Base-by-base conservation (phyloP, 495 filamentous ascomycete species). In the Hypoxylon trugodes region DNA sequence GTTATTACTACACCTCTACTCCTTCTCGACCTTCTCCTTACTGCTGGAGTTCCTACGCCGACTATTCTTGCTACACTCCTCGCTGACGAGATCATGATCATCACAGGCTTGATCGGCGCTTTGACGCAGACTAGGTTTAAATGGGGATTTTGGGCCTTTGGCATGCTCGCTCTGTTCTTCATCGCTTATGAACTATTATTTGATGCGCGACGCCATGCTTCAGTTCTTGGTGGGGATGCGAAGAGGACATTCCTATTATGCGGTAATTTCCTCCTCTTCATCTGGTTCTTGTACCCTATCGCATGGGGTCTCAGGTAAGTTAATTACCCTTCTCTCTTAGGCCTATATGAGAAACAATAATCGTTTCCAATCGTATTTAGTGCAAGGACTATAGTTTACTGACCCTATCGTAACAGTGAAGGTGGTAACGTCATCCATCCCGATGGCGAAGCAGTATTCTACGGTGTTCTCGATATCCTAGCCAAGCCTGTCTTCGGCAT, bases 221-320 rank as follows among this genome's bases (percentile, higher is more conserved):
- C 67, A 18, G 69, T 67, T 1, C 66, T 89, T 13, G 86, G 86
- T 8, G 46, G 72, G 1, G 77, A 79, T 38, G 70, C 87, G 30
- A 70, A 75, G 9, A 75, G 70, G 19, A 77, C 77, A 3, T 90
- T 87, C 69, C 38, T 84, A 33, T 66, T 77, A 2, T 77, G 83
- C 32, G 81, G 83, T n/a, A 73, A 71, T 3, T 80, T 79, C 56
- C 75, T 82, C 6, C 70, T 84, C 18, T 75, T 87, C 56, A 77
- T 79, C 66, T 92, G 71, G 84, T 65, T 87, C 24, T 70, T 90
- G n/a, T 91, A 91, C 71, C 87, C 89, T 3, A 81, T 91, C 53
- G 81, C 81, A 8, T 91, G 84, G 81, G 89, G 87, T 51, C 61
- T 91, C 7, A 78, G n/a, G n/a, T n/a, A n/a, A n/a, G n/a, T n/a